These are phyloP conservation scores for Gnomoniopsis smithogilvyi DNA, from an alignment of 2,329 filamentous ascomycete species.

Conservation along the genomic window DNA sequence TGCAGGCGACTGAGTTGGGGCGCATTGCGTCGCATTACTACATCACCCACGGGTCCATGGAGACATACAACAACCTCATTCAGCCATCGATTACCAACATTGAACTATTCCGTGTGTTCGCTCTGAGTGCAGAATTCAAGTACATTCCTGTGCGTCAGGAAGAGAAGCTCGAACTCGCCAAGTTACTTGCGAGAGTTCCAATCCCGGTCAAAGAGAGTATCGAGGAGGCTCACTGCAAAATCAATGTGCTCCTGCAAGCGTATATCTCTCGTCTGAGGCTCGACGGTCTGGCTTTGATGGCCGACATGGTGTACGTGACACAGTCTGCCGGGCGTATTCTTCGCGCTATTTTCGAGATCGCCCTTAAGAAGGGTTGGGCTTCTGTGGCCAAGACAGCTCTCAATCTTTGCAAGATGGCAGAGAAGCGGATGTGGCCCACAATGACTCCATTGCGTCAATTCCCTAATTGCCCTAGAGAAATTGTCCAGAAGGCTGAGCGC, in stretches of 20 bases:
- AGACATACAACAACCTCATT: conserved; percentile 93
- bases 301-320: conserved; percentile 97
- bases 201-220: conserved; percentile 97
- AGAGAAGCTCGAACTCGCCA: conserved; percentile 93
- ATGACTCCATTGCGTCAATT: conserved; percentile 97
- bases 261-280: conserved; percentile 94
- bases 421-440: conserved; percentile 99
- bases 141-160: conserved; percentile 97
- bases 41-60: conserved; percentile 94
- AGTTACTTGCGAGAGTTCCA: conserved; percentile 83
- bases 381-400: conserved; percentile 88
- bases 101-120: conserved; percentile 94
- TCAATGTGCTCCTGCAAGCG: conserved; percentile 94
- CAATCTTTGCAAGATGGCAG: conserved; percentile 97
- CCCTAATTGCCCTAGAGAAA: conserved; percentile 73
- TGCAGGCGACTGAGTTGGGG: conserved; percentile 91
- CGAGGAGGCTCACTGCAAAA: conserved; percentile 95
- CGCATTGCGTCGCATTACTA: conserved; percentile 98
- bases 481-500: conserved; percentile 87
- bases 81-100: conserved; percentile 91
- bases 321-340: conserved; percentile 96
- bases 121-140: conserved; percentile 96
- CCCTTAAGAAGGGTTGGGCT: conserved; percentile 95
- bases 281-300: conserved; percentile 93
- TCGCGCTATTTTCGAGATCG: conserved; percentile 93